phyloP scores from a whole-genome alignment of 2,329 filamentous ascomycete species.

The Trichoderma polysporum region DNA sequence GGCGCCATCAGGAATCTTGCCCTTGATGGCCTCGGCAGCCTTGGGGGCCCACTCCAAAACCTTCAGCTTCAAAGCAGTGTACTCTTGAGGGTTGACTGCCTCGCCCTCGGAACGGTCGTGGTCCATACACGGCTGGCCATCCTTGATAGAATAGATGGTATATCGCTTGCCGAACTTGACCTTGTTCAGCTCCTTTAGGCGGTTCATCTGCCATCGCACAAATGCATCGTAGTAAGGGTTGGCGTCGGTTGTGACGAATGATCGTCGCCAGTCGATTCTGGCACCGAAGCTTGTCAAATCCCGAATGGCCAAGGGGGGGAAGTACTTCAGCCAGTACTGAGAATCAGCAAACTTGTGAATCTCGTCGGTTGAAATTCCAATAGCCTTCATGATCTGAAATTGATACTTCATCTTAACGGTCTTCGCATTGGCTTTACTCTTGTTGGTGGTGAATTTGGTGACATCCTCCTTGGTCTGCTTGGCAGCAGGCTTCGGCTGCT shows the following conservation, averaged over 20 bases:
- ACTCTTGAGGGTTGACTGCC: slow-evolving; percentile 75
- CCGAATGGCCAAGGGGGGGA: slow-evolving; percentile 61
- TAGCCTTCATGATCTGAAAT: slow-evolving; percentile 90
- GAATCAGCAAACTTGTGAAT: slow-evolving; percentile 93
- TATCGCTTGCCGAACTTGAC: slow-evolving; percentile 93
- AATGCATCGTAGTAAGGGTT: slow-evolving; percentile 98
- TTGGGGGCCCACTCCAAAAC: slow-evolving; percentile 84
- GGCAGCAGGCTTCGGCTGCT: slow-evolving; percentile 52
- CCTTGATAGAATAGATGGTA: slow-evolving; percentile 71
- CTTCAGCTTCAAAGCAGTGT: slow-evolving; percentile 87
- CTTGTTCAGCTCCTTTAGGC: slow-evolving; percentile 83
- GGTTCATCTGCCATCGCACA: slow-evolving; percentile 95
- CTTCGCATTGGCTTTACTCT: slow-evolving; percentile 89
- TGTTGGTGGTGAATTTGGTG: slow-evolving; percentile 89
- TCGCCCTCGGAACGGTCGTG: slow-evolving; percentile 49
- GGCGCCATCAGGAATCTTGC: slow-evolving; percentile 74
- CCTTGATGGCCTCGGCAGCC: slow-evolving; percentile 68
- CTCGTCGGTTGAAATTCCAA: slow-evolving; percentile 83
- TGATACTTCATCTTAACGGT: slow-evolving; percentile 92
- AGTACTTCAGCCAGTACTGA: slow-evolving; percentile 88
- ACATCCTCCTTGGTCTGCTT: slow-evolving; percentile 75
- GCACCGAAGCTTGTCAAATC: slow-evolving; percentile 83
- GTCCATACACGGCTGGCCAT: slow-evolving; percentile 49
- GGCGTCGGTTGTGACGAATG: slow-evolving; percentile 91
- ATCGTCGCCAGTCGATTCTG: slow-evolving; percentile 88